Percentiles rank a stretch among this genome's conserved stretches.
Evolutionary conservation across 257 asterid genomes (phyloP).

Genomic region (Plantago major): DNA sequence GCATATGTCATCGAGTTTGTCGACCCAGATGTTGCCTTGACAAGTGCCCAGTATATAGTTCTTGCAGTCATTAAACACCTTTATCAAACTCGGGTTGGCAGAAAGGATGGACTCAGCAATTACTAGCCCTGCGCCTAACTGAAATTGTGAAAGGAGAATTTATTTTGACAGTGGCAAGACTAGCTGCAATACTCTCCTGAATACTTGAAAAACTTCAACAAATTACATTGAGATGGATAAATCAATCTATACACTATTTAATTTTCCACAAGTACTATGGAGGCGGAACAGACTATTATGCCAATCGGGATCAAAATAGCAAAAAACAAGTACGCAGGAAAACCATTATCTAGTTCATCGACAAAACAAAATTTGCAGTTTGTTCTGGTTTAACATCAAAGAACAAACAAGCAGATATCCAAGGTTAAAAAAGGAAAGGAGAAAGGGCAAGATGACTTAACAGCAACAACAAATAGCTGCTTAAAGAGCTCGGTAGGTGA

Average conservation of each 20-base stretch:
- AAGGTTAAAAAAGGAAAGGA: background rate
- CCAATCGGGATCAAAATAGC: background rate
- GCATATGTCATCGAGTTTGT: conserved; percentile 82
- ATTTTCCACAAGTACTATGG: background rate
- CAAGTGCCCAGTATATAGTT: conserved; percentile 57
- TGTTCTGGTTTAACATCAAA: conserved; percentile 9
- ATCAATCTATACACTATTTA: no score
- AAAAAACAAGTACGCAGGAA: background rate
- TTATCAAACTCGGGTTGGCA: conserved; percentile 48
- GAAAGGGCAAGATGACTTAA: conserved; percentile 42
- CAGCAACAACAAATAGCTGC: conserved; percentile 78
- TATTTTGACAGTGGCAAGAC: conserved; percentile 8
- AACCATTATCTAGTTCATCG: conserved; percentile 4
- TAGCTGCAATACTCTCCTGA: conserved; percentile 1
- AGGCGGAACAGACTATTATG: background rate
- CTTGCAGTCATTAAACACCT: conserved; percentile 71
- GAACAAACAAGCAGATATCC: background rate
- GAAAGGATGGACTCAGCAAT: conserved; percentile 72
- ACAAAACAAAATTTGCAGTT: background rate
- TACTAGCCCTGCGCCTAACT: conserved; percentile 84
- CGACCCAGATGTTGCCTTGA: conserved; percentile 59
- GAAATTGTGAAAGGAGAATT: conserved; percentile 30
- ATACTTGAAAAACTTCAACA: conserved; percentile 6
- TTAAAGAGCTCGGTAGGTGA: conserved; percentile 77
- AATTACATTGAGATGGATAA: background rate